Conservation (phyloP, 2,329 filamentous ascomycete genomes). For the Ophiocordyceps robertsii region DNA sequence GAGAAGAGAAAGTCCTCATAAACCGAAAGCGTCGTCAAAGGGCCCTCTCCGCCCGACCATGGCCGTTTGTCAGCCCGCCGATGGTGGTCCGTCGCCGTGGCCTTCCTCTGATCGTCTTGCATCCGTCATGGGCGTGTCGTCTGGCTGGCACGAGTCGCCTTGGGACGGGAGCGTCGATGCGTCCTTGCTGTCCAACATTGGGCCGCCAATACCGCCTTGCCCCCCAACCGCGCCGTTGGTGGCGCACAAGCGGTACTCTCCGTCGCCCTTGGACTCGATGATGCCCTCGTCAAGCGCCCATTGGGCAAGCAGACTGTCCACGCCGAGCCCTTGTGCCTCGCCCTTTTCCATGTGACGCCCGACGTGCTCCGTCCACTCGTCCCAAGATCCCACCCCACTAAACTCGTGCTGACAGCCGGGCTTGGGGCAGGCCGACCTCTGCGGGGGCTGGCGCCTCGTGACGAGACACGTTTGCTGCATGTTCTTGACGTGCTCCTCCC, state of each 20-base stretch:
- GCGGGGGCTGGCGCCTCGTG: constrained; percentile 54
- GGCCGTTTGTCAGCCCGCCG: no score
- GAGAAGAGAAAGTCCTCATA: no score
- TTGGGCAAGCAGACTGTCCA: constrained; percentile 42
- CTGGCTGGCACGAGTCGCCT: constrained; percentile 6
- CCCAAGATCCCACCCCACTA: constrained; percentile 63
- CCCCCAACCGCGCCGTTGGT: constrained; percentile 13
- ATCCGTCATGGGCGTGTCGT: constrained; percentile 11
- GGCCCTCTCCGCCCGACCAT: no score
- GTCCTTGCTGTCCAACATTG: constrained; percentile 13
- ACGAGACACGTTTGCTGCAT: constrained; percentile 66
- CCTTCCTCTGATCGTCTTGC: constrained; percentile 12
- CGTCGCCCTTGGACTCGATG: constrained; percentile 42
- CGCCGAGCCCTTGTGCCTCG: constrained; percentile 41
- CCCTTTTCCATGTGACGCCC: constrained; percentile 77
- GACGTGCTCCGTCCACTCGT: constrained; percentile 85
- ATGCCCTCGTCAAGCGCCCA: constrained; percentile 53
- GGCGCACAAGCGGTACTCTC: constrained; percentile 38
- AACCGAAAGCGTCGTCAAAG: no score
- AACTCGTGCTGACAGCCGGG: constrained; percentile 61
- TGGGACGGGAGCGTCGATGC: constrained; percentile 8
- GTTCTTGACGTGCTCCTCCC: constrained; percentile 52
- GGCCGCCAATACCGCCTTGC: constrained; percentile 2
- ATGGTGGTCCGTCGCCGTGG: constrained; percentile 7
- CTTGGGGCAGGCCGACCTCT: constrained; percentile 56